Evolutionary conservation across 2,329 filamentous ascomycete species (phyloP).

Genomic region (Cladosporium austrohemisphaericum): DNA sequence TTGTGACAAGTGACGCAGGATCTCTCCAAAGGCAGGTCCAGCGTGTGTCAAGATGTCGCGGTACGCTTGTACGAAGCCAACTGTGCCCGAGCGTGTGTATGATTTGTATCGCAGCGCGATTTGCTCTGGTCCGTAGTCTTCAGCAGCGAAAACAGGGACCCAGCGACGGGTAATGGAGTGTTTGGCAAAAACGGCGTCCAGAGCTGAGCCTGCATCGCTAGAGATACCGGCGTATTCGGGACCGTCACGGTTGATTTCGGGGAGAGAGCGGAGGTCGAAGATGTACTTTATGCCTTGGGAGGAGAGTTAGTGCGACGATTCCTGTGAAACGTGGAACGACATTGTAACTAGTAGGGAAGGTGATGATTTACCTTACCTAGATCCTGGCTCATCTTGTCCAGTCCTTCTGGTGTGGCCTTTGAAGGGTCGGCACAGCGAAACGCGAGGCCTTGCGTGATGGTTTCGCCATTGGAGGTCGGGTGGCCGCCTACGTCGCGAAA

Average conservation of each 20-base stretch:
- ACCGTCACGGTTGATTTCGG: conserved; percentile 52
- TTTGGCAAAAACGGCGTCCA: conserved; percentile 25
- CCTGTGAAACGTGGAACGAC: not conserved
- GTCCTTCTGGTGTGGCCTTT: conserved; percentile 52
- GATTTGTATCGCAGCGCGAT: conserved; percentile 58
- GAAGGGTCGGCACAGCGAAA: conserved; percentile 69
- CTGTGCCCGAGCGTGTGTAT: conserved; percentile 54
- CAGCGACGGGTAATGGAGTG: conserved; percentile 55
- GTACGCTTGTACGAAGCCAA: conserved; percentile 64
- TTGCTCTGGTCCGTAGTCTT: conserved; percentile 60
- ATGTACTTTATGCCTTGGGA: conserved; percentile 55
- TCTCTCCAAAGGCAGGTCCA: conserved; percentile 52
- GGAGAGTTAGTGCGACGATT: conserved; percentile 21
- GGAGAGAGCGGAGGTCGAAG: conserved; percentile 64
- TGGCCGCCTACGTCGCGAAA: conserved; percentile 60
- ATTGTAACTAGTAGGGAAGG: not conserved
- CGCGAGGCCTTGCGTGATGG: conserved; percentile 52
- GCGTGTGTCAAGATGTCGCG: conserved; percentile 56
- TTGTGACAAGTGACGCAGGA: conserved; percentile 57
- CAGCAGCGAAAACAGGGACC: conserved; percentile 60
- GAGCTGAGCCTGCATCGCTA: not conserved
- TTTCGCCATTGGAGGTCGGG: conserved; percentile 26
- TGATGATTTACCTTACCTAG: conserved; percentile 28
- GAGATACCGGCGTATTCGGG: conserved; percentile 32
- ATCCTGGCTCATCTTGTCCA: conserved; percentile 45